Percentiles rank a stretch among this genome's conserved stretches.
phyloP scores from a whole-genome alignment of 257 asterid species.

The Nicotiana paniculata region DNA sequence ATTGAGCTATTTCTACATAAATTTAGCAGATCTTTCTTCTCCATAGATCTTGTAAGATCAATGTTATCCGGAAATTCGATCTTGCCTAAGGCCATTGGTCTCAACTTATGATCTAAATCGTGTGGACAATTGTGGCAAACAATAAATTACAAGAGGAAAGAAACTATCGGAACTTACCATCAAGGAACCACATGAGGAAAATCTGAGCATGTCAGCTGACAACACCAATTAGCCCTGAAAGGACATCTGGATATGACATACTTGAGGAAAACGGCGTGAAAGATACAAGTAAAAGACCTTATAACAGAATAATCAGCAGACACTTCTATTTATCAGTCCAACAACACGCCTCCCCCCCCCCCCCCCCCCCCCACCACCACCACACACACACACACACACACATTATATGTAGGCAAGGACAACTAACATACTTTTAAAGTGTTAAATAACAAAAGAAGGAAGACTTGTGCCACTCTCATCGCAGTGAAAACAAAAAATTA shows the following conservation, averaged over 20 bases:
- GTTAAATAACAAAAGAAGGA: background rate
- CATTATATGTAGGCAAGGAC: background rate
- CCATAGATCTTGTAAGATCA: background rate
- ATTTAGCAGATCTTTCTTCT: background rate
- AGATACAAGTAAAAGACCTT: background rate
- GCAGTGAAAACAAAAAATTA: background rate
- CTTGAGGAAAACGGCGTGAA: background rate
- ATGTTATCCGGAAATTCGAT: background rate
- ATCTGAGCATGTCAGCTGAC: background rate
- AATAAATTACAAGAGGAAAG: background rate
- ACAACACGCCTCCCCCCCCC: no score
- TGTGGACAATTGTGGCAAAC: background rate
- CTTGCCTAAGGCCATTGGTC: background rate
- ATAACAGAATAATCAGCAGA: background rate
- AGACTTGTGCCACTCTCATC: background rate
- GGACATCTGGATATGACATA: background rate
- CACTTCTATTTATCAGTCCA: background rate
- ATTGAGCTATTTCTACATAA: background rate
- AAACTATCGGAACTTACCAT: background rate
- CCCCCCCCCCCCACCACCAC: no score
- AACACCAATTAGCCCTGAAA: background rate
- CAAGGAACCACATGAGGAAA: background rate
- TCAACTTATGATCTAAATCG: background rate
- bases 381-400: no score
- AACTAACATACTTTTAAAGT: background rate